Base-by-base conservation (phyloP, 108 stramenopile genomes). In the Skeletonema potamos region DNA sequence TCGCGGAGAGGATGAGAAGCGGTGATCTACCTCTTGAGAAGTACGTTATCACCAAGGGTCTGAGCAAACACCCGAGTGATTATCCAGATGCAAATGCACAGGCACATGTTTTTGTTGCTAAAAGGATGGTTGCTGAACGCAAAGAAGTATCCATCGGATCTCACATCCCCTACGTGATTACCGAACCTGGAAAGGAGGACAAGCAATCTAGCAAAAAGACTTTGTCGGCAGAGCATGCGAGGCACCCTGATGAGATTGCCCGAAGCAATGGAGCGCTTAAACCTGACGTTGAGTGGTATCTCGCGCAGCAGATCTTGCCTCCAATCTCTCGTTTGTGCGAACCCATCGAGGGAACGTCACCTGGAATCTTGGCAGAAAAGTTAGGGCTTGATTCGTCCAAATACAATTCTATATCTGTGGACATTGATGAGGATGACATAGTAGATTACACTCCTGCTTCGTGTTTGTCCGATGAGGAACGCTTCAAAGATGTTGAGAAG, bases 101-200 rank as follows among this genome's bases (percentile, higher is more conserved):
- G 73, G 92, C 99, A 4, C 99, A 99, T 72, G 91, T 99, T 26
- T 85, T 88, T 72, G 99, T 99, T 18, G 99, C 99, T 1, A 92
- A 98, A 79, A 85, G 80, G 73, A 98, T 99, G 98, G 70, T 98
- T 59, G 85, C 85, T 71, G 88, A 93, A 51, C 92, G 93, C 68
- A 92, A 89, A 62, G 85, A 89, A 3, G 96, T 99, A 60, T 97
- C 96, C 59, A 93, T 96, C 46, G 99, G 99, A 22, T 96, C 99
- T 72, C 98, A 99, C 84, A 99, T 99, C 66, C 98, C 98, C 6
- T 99, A 99, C 84, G 88, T 99, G 12, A 99, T 99, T 58, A 88
- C 88, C 36, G 70, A 79, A 73, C 76, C 82, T 68, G 61, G 85
- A 28, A 76, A 87, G 28, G 66, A 32, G 9, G 75, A 82, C 4